Base-by-base conservation (phyloP, 495 filamentous ascomycete species). In the Aspergillus conjunctus region DNA sequence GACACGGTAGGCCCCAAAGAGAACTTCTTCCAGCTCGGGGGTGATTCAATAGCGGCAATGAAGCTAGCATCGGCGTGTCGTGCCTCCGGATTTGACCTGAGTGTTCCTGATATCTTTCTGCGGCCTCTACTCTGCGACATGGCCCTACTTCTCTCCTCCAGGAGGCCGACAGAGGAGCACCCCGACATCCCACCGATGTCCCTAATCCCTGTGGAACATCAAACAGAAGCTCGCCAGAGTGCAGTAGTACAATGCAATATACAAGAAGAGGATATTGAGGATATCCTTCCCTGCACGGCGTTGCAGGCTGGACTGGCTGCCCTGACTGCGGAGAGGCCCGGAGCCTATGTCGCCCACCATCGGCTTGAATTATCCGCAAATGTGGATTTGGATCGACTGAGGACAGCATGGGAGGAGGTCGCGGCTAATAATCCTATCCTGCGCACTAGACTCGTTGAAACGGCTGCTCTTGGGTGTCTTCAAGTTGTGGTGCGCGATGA, bases 231-330 rank as follows among this genome's bases (percentile, higher is more conserved):
- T 46, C 39, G 14, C 6, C 12, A 20, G n/a, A 2, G 59, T 26
- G 56, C 61, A 34, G 41, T 53, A n/a, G 18, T 2, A n/a, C 60
- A 66, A 21, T 76, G 70, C 50, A 50, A 51, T 14, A 48, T 76
- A 20, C 15, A 67, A 3, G 49, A 51, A 3, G 62, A 67, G 8
- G 39, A 61, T 14, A 72, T 88, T n/a, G 78, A 82, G 51, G 85
- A 87, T 63, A 68, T 85, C 0, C 86, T 83, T 58, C 82, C 83
- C 7, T 86, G 83, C 68, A 86, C 83, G 0, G 80, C 85, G 9
- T 65, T 86, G 17, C 86, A 88, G 65, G 80, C 81, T 62, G 83
- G 79, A 0, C 69, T 87, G 11, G 74, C 83, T 66, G 78, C 77
- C 3, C 61, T 85, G 6, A 81, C 83, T 1, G 71, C 73, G 30